Percentiles rank a stretch among this genome's conserved stretches.
Evolutionary conservation across 345 rosid species (phyloP).

Genomic region (Gossypium stocksii): DNA sequence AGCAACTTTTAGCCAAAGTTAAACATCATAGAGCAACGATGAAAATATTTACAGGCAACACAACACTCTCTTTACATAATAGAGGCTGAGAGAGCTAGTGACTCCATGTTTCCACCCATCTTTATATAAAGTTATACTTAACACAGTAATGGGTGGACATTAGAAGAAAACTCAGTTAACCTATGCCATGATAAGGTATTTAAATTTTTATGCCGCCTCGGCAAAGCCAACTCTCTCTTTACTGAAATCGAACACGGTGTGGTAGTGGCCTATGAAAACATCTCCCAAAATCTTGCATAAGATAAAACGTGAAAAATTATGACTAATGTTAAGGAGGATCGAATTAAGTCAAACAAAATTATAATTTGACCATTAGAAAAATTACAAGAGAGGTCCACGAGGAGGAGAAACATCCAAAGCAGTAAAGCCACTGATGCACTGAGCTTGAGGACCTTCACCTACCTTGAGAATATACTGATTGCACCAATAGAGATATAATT

Average conservation of each 20-base stretch:
- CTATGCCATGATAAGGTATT: not conserved
- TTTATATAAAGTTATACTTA: not conserved
- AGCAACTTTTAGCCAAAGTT: not conserved
- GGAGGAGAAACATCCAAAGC: slow-evolving; percentile 82
- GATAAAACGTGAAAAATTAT: not conserved
- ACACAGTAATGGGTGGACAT: not conserved
- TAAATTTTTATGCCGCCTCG: not conserved
- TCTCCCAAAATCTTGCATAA: not conserved
- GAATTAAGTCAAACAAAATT: not conserved
- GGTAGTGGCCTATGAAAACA: not conserved
- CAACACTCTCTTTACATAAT: not conserved
- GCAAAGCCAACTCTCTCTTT: not conserved
- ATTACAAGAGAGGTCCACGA: slow-evolving; percentile 61
- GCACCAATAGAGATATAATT: slow-evolving; percentile 13
- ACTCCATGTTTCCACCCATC: not conserved
- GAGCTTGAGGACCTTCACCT: slow-evolving; percentile 32
- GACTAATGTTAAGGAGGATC: no score
- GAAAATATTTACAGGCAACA: slow-evolving; percentile 16
- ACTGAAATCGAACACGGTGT: not conserved
- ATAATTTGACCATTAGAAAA: not conserved
- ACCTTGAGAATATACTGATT: slow-evolving; percentile 22
- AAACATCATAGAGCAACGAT: not conserved
- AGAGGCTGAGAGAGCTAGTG: not conserved
- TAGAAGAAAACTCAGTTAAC: not conserved
- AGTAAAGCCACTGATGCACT: slow-evolving; percentile 85